Conservation (phyloP, 495 filamentous ascomycete genomes). For the Hypoxylon crocopeplum region DNA sequence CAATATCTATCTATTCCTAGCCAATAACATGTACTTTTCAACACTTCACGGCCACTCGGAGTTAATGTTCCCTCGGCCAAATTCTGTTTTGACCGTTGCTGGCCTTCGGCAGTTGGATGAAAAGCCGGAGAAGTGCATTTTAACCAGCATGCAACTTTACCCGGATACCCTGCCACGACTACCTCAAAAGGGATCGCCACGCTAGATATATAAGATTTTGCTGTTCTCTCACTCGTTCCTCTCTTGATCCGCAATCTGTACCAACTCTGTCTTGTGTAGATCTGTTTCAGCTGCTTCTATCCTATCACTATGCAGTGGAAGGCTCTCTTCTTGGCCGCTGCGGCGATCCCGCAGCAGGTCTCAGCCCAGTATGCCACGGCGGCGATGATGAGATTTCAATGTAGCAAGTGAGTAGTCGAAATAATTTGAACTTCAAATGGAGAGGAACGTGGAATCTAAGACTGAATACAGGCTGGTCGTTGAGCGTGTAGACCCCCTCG, state of each 20-base stretch:
- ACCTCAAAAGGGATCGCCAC: slow-evolving; percentile 12
- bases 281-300: slow-evolving; percentile 19
- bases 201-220: slow-evolving; percentile 22
- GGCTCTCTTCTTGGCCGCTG: slow-evolving; percentile 28
- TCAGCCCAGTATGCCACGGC: slow-evolving; percentile 33
- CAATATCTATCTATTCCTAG: slow-evolving; percentile 9
- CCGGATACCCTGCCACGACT: slow-evolving; percentile 24
- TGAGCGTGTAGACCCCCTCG: slow-evolving; percentile 50
- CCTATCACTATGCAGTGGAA: slow-evolving; percentile 34
- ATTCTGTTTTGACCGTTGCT: slow-evolving; percentile 26
- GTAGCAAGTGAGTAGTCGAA: slow-evolving; percentile 17
- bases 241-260: slow-evolving; percentile 22
- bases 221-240: slow-evolving; percentile 1
- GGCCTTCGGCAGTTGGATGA: slow-evolving; percentile 20
- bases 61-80: slow-evolving; percentile 29
- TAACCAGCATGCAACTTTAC: slow-evolving; percentile 29
- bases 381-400: slow-evolving; percentile 37
- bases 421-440: neutral
- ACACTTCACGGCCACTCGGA: slow-evolving; percentile 3
- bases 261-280: slow-evolving; percentile 20
- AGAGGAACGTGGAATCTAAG: slow-evolving; percentile 3
- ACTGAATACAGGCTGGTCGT: slow-evolving; percentile 31
- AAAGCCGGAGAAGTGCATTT: slow-evolving; percentile 8
- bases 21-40: slow-evolving; percentile 4
- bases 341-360: slow-evolving; percentile 33